Base-by-base conservation (phyloP, 768 basidiomycete genomes). In the Tephrocybe sp. region DNA sequence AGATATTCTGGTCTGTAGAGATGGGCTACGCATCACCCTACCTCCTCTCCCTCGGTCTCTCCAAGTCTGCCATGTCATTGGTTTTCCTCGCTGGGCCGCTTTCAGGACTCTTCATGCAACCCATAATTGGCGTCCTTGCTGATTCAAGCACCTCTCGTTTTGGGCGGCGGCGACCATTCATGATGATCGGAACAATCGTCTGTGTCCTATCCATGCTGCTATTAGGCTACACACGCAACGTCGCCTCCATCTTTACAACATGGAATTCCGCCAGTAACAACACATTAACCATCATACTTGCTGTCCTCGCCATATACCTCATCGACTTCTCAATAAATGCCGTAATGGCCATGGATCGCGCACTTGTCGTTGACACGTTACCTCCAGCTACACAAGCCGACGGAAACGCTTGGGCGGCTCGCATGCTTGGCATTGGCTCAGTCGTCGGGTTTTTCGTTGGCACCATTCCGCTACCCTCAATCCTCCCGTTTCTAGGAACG, bases 11-110 rank as follows among this genome's bases (percentile, higher is more conserved):
- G 95, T 88, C 87, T 1, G 86, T 96, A 11, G 94, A 97, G 62
- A 94, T 97, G 91, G 87, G 90, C 0, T 94, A 96, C 55, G 84
- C 81, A 12, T 83, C 93, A 0, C 95, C 94, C 0, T 98, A 96
- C 67, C 78, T 98, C 1, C 75, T 94, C 47, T 91, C 92, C 0
- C 82, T 97, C 0, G 95, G 95, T 12, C 72, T 97, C 11, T 83
- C 87, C 2, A 96, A 92, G 68, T 86, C 89, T 2, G 75, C 78
- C 53, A 92, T 97, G 83, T 87, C 93, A 0, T 75, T 92, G 17
- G 95, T 97, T 10, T 94, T 98, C 65, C 77, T 96, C 39, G 95
- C 95, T 2, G 95, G 94, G 0, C 95, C 92, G 1, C 71, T 95
- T 6, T 92, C 89, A 0, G 95, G 94, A 2, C 78, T 98, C 17